These are phyloP conservation scores for Aspergillus versicolor DNA, from an alignment of 2,329 filamentous ascomycete species.

Conservation along the genomic window DNA sequence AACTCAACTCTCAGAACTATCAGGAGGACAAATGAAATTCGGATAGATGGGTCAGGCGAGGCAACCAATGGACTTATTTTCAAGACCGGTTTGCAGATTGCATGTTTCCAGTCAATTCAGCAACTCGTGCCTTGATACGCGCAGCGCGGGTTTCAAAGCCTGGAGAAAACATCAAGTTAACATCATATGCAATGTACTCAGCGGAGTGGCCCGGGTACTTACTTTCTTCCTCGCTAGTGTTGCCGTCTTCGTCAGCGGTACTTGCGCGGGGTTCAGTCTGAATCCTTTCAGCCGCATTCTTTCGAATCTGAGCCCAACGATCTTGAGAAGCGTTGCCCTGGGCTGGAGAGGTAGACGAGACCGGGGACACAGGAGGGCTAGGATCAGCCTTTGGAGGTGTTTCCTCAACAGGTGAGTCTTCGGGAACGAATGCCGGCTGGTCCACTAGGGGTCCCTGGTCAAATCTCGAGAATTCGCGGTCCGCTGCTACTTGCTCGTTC, in stretches of 20 bases:
- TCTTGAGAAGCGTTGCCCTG: slow-evolving; percentile 55
- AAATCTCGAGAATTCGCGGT: slow-evolving; percentile 63
- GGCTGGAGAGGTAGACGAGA: neutral
- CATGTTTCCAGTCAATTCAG: slow-evolving; percentile 86
- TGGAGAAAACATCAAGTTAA: slow-evolving; percentile 42
- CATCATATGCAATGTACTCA: neutral
- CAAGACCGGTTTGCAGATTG: slow-evolving; percentile 47
- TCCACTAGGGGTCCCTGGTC: slow-evolving; percentile 86
- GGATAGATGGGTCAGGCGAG: neutral
- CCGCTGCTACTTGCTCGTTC: slow-evolving; percentile 44
- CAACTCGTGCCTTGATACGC: slow-evolving; percentile 95
- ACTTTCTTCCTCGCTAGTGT: slow-evolving; percentile 96
- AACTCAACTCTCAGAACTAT: slow-evolving; percentile 7
- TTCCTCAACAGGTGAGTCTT: slow-evolving; percentile 41
- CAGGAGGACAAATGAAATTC: slow-evolving; percentile 10
- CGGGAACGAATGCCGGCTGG: slow-evolving; percentile 78
- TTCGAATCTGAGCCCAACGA: slow-evolving; percentile 93
- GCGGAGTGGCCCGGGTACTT: slow-evolving; percentile 45
- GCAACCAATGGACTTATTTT: neutral
- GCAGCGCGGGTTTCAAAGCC: slow-evolving; percentile 95
- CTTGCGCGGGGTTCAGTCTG: slow-evolving; percentile 58
- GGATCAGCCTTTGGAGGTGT: slow-evolving; percentile 9
- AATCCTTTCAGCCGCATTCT: slow-evolving; percentile 81
- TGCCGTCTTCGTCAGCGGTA: slow-evolving; percentile 72
- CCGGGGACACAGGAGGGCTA: neutral